Conservation (phyloP, 2,329 filamentous ascomycete species). For the Xylariaceae sp. region DNA sequence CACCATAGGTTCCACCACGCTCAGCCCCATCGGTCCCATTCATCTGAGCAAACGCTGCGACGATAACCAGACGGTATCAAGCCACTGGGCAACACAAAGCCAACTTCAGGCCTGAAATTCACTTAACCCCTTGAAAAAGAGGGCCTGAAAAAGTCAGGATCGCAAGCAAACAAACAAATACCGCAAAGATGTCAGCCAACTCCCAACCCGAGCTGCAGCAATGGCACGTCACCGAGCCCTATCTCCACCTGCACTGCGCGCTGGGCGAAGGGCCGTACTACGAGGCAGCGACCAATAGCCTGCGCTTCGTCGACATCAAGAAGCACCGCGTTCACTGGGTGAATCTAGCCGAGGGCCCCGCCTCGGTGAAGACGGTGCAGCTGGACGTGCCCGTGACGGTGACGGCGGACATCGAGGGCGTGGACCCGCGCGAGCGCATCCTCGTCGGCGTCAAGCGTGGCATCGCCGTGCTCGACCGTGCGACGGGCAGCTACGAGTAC, state of each 20-base stretch:
- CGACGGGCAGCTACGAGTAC: slow-evolving; percentile 50
- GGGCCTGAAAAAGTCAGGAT: not conserved
- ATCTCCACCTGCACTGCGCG: slow-evolving; percentile 58
- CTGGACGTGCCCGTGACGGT: slow-evolving; percentile 55
- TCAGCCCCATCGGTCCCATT: not conserved
- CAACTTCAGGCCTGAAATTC: not conserved
- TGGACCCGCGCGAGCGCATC: slow-evolving; percentile 58
- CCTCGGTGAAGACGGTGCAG: slow-evolving; percentile 57
- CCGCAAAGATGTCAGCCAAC: slow-evolving; percentile 30
- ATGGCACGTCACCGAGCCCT: slow-evolving; percentile 50
- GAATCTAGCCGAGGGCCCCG: slow-evolving; percentile 57
- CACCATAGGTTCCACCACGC: not conserved
- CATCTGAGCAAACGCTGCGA: not conserved
- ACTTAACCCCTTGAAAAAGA: no score
- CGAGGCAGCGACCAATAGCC: slow-evolving; percentile 56
- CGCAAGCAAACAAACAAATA: not conserved
- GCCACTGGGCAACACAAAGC: not conserved
- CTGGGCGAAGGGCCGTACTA: slow-evolving; percentile 73
- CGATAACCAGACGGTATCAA: not conserved
- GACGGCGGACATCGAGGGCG: slow-evolving; percentile 72
- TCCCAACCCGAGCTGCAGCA: slow-evolving; percentile 34
- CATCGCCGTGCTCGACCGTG: slow-evolving; percentile 69
- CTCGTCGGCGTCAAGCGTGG: slow-evolving; percentile 77
- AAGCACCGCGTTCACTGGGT: slow-evolving; percentile 68
- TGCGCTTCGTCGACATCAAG: slow-evolving; percentile 81